A percentile compares a stretch with the other conserved stretches of the same genome.
Conservation (phyloP, 2,329 filamentous ascomycete genomes). For the Podosphaera xanthii region DNA sequence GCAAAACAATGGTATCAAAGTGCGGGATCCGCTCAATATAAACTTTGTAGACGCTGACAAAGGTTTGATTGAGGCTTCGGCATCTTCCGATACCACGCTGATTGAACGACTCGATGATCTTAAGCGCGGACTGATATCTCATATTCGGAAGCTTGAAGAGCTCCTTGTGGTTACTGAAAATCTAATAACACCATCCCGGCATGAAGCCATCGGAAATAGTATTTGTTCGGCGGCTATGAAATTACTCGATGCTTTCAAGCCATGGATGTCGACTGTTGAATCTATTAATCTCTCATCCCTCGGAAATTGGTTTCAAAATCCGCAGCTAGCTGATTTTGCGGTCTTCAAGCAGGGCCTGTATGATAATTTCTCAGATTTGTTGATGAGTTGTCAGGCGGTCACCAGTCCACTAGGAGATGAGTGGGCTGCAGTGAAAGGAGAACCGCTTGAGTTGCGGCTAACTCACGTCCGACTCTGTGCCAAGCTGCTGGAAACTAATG, state of each 20-base stretch:
- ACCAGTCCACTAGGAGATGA: constrained; percentile 80
- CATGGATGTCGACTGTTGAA: constrained; percentile 76
- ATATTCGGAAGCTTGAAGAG: constrained; percentile 71
- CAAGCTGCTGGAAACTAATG: constrained; percentile 63
- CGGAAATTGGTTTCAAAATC: constrained; percentile 56
- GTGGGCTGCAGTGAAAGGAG: constrained; percentile 80
- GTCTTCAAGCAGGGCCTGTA: constrained; percentile 84
- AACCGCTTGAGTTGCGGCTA: constrained; percentile 69
- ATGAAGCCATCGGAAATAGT: constrained; percentile 60
- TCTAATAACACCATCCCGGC: constrained; percentile 54
- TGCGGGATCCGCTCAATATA: constrained; percentile 50
- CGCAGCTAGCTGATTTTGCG: constrained; percentile 68
- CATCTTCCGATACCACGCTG: constrained; percentile 50
- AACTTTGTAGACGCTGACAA: constrained; percentile 77
- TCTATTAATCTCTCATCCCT: constrained; percentile 72
- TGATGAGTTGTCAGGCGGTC: constrained; percentile 76
- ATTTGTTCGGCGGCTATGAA: constrained; percentile 58
- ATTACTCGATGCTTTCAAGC: constrained; percentile 71
- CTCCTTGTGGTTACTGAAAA: constrained; percentile 57
- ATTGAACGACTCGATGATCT: constrained; percentile 70
- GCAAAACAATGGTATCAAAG: constrained; percentile 46
- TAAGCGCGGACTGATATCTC: constrained; percentile 64
- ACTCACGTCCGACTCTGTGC: constrained; percentile 58
- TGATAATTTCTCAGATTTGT: constrained; percentile 74
- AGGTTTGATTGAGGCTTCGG: constrained; percentile 43